These are phyloP conservation scores for Globisporangium okanoganense DNA, from an alignment of 352 stramenopile genomes.

Conservation along the genomic window DNA sequence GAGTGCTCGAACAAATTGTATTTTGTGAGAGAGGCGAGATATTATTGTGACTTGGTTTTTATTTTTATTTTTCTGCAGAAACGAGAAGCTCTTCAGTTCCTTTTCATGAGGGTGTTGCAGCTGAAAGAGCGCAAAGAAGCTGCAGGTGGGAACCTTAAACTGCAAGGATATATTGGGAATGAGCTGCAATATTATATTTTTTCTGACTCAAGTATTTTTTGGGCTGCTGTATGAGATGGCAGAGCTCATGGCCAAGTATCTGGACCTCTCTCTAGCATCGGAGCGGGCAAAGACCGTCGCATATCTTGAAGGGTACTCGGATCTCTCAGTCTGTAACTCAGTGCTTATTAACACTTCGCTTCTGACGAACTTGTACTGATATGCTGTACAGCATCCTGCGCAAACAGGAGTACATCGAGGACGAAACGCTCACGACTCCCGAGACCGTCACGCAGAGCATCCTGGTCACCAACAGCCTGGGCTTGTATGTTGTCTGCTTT, in stretches of 20 bases:
- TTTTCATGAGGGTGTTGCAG: conserved; percentile 37
- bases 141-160: conserved; percentile 20
- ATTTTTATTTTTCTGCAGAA: neutral
- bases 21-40: too few species aligned
- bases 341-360: neutral
- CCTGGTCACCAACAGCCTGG: conserved; percentile 30
- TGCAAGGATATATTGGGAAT: neutral
- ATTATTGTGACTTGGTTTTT: neutral
- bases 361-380: neutral
- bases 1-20: neutral
- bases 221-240: neutral
- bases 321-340: neutral
- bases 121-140: conserved; percentile 32
- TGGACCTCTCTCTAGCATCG: conserved; percentile 21
- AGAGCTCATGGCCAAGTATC: conserved; percentile 34
- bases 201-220: neutral
- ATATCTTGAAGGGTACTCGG: conserved; percentile 31
- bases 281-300: conserved; percentile 29
- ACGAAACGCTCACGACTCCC: conserved; percentile 27
- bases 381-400: conserved; percentile 27
- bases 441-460: conserved; percentile 32
- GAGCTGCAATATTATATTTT: neutral
- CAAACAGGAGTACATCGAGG: conserved; percentile 43
- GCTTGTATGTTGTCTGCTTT: conserved; percentile 24
- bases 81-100: conserved; percentile 41